Evolutionary conservation across 306 rosid genomes (phyloP).

Genomic region (Cucurbita argyrosperma): DNA sequence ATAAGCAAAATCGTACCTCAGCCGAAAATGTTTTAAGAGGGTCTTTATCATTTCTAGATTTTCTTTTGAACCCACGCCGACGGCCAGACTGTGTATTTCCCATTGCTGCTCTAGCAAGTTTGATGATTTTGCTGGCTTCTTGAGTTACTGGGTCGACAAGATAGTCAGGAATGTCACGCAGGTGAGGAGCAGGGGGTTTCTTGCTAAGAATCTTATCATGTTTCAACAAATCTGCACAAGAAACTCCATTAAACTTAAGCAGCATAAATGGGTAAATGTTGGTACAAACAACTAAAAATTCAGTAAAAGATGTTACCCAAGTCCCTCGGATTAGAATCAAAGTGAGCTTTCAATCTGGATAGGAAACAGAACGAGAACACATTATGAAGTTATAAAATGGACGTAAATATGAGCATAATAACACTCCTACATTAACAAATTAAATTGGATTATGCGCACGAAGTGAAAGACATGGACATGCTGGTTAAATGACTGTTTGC

Average conservation of each 20-base stretch:
- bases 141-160: constrained; percentile 55
- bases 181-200: constrained; percentile 69
- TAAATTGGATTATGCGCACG: neutral
- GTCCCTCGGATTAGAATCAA: constrained; percentile 61
- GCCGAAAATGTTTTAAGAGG: constrained; percentile 46
- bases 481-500: neutral
- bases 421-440: neutral
- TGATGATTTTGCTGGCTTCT: constrained; percentile 67
- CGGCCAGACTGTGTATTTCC: constrained; percentile 28
- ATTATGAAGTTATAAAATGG: neutral
- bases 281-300: neutral
- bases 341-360: constrained; percentile 62
- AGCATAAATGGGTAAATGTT: neutral
- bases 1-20: constrained; percentile 17
- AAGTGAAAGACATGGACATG: neutral
- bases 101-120: constrained; percentile 63
- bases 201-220: constrained; percentile 91
- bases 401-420: neutral
- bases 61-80: constrained; percentile 30
- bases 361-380: constrained; percentile 8
- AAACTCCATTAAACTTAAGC: neutral
- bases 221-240: constrained; percentile 64
- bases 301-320: constrained; percentile 38
- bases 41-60: constrained; percentile 31
- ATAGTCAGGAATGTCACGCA: constrained; percentile 74